A percentile compares a stretch with the other conserved stretches of the same genome.
phyloP scores from a whole-genome alignment of 257 asterid species.

The Nicotiana tabacum region DNA sequence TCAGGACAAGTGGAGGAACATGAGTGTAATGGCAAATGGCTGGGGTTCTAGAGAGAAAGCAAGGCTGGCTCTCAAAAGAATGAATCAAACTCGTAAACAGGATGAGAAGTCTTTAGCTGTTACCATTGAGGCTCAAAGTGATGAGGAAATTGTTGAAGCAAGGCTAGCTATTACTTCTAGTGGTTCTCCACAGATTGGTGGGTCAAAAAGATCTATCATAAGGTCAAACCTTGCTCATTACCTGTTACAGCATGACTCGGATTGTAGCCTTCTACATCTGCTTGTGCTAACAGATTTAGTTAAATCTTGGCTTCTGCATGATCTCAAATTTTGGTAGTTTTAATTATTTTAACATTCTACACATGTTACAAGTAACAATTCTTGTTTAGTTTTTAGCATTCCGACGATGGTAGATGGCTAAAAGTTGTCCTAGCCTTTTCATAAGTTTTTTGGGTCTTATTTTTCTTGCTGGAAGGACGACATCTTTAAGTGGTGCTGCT shows the following conservation, averaged over 20 bases:
- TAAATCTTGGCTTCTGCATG: background rate
- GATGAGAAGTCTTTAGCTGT: constrained; percentile 53
- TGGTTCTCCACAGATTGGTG: constrained; percentile 62
- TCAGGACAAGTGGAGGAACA: constrained; percentile 98
- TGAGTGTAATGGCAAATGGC: constrained; percentile 94
- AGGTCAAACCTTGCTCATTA: constrained; percentile 40
- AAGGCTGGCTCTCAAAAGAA: constrained; percentile 67
- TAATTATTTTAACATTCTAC: background rate
- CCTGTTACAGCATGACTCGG: background rate
- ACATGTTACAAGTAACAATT: background rate
- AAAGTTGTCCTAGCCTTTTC: background rate
- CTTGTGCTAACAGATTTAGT: background rate
- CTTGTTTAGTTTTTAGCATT: background rate
- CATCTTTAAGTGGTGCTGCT: constrained; percentile 6
- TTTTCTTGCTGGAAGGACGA: background rate
- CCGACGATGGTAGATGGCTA: background rate
- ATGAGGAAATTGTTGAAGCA: constrained; percentile 58
- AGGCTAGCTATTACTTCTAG: constrained; percentile 53
- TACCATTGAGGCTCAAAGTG: constrained; percentile 45
- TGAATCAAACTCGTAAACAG: constrained; percentile 48
- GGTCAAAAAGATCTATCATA: constrained; percentile 76
- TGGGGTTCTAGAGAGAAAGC: constrained; percentile 90
- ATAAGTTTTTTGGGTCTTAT: background rate
- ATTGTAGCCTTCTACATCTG: background rate
- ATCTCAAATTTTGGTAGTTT: background rate